These are phyloP conservation scores for Karstenula rhodostoma DNA, from an alignment of 2,329 filamentous ascomycete genomes.

Conservation along the genomic window DNA sequence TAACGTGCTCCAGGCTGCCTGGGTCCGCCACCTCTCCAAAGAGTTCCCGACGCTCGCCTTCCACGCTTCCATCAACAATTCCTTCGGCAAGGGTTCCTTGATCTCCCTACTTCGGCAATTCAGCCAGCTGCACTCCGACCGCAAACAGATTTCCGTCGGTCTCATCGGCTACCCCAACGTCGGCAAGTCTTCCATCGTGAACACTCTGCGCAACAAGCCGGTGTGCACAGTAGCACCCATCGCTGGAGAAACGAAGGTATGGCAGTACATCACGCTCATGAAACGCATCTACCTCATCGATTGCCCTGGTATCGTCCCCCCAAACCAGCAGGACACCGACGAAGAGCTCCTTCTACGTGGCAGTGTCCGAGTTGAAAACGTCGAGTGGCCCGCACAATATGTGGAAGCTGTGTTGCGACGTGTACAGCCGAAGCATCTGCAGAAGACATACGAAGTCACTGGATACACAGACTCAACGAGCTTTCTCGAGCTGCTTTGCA, in stretches of 20 bases:
- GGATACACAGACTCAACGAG: slow-evolving; percentile 79
- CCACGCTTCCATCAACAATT: slow-evolving; percentile 92
- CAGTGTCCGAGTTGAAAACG: slow-evolving; percentile 93
- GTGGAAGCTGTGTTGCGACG: slow-evolving; percentile 81
- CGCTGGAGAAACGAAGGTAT: slow-evolving; percentile 95
- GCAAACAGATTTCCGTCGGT: slow-evolving; percentile 94
- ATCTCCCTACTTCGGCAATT: slow-evolving; percentile 95
- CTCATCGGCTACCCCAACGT: slow-evolving; percentile 92
- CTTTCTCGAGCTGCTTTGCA: slow-evolving; percentile 85
- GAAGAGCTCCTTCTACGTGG: slow-evolving; percentile 89
- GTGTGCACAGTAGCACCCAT: slow-evolving; percentile 94
- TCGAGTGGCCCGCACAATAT: slow-evolving; percentile 96
- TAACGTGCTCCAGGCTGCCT: slow-evolving; percentile 73
- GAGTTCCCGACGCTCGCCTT: slow-evolving; percentile 95
- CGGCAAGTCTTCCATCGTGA: slow-evolving; percentile 97
- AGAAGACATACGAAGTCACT: slow-evolving; percentile 89
- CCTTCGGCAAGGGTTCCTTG: slow-evolving; percentile 93
- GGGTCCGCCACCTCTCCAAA: slow-evolving; percentile 88
- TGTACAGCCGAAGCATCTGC: slow-evolving; percentile 86
- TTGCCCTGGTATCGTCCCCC: slow-evolving; percentile 94
- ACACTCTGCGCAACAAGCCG: slow-evolving; percentile 92
- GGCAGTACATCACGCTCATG: slow-evolving; percentile 97
- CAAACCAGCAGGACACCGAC: slow-evolving; percentile 81
- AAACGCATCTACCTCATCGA: slow-evolving; percentile 95
- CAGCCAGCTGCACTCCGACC: slow-evolving; percentile 83